Percentiles rank a stretch among this genome's conserved stretches.
Conservation (phyloP, 805 yeast species). For the Pichia membranifaciens region DNA sequence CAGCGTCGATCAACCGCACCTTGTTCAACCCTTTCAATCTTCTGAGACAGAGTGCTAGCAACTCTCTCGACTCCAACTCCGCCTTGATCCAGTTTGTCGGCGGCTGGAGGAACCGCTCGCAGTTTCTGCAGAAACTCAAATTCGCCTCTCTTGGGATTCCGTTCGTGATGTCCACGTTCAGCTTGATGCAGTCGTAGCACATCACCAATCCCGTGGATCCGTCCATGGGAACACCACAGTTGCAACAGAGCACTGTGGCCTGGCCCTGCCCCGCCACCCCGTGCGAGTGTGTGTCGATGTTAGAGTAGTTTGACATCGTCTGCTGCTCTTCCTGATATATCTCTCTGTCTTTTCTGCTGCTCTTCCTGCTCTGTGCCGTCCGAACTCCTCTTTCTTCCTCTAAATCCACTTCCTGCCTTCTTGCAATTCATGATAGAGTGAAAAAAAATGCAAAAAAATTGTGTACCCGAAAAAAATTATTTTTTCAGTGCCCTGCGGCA, state of each 20-base stretch:
- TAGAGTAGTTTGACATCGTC: slow-evolving; percentile 44
- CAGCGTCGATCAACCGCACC: slow-evolving; percentile 86
- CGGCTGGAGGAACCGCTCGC: slow-evolving; percentile 93
- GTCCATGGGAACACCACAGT: slow-evolving; percentile 98
- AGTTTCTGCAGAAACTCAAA: slow-evolving; percentile 90
- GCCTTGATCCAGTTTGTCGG: slow-evolving; percentile 92
- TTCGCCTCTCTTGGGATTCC: slow-evolving; percentile 94
- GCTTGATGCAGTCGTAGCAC: slow-evolving; percentile 96
- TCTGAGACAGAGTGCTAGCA: slow-evolving; percentile 83
- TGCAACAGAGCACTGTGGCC: slow-evolving; percentile 93
- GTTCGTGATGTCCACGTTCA: slow-evolving; percentile 88
- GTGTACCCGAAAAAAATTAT: too few species aligned
- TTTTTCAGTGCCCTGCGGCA: too few species aligned
- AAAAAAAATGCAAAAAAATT: too few species aligned
- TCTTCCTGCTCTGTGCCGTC: too few species aligned
- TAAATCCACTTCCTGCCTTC: too few species aligned
- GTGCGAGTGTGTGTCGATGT: slow-evolving; percentile 25
- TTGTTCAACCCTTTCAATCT: slow-evolving; percentile 81
- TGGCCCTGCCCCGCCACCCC: slow-evolving; percentile 17
- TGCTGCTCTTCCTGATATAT: too few species aligned
- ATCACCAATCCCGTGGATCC: slow-evolving; percentile 89
- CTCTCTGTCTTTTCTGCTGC: too few species aligned
- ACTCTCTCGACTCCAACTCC: slow-evolving; percentile 85
- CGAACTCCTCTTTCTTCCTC: too few species aligned
- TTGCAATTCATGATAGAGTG: too few species aligned